A percentile compares a stretch with the other conserved stretches of the same genome.
phyloP scores from a whole-genome alignment of 495 filamentous ascomycete genomes.

The Darksidea phi region DNA sequence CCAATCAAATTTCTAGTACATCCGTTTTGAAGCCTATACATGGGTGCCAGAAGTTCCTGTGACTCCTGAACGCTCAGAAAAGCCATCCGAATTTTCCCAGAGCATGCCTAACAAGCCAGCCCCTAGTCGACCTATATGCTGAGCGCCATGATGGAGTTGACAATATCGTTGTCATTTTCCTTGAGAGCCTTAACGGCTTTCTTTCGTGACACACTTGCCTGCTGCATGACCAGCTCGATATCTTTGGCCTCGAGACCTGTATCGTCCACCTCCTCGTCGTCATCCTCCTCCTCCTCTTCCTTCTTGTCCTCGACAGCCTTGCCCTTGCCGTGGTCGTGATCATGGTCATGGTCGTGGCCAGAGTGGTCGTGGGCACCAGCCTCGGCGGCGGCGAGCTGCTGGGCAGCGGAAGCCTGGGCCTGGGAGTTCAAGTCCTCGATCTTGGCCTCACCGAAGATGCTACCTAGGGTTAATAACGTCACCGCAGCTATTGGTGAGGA shows the following conservation, averaged over 20 bases:
- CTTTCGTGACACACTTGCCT: conserved; percentile 92
- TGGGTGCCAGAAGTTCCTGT: conserved; percentile 9
- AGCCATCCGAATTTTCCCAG: conserved; percentile 4
- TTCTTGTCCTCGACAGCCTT: conserved; percentile 78
- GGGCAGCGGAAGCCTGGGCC: conserved; percentile 88
- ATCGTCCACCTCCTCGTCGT: conserved; percentile 93
- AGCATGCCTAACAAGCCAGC: neutral
- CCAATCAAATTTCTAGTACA: neutral
- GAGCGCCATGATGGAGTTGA: conserved; percentile 99
- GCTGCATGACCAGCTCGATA: conserved; percentile 97
- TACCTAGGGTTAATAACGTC: conserved; percentile 40
- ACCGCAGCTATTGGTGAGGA: neutral
- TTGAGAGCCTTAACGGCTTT: conserved; percentile 98
- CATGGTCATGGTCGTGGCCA: conserved; percentile 53
- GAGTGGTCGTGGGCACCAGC: conserved; percentile 58
- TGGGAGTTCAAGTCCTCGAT: conserved; percentile 99
- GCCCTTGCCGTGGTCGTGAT: conserved; percentile 74
- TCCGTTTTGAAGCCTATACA: conserved; percentile 24
- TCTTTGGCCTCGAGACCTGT: conserved; percentile 95
- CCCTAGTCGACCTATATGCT: conserved; percentile 68
- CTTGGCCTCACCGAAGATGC: conserved; percentile 99
- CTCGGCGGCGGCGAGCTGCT: conserved; percentile 78
- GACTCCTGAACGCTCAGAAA: conserved; percentile 1
- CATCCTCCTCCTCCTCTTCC: conserved; percentile 83
- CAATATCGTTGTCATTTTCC: conserved; percentile 99